Percentiles rank a stretch among this genome's conserved stretches.
Evolutionary conservation across 768 basidiomycete genomes (phyloP).

Genomic region (Dentipellis fragilis): DNA sequence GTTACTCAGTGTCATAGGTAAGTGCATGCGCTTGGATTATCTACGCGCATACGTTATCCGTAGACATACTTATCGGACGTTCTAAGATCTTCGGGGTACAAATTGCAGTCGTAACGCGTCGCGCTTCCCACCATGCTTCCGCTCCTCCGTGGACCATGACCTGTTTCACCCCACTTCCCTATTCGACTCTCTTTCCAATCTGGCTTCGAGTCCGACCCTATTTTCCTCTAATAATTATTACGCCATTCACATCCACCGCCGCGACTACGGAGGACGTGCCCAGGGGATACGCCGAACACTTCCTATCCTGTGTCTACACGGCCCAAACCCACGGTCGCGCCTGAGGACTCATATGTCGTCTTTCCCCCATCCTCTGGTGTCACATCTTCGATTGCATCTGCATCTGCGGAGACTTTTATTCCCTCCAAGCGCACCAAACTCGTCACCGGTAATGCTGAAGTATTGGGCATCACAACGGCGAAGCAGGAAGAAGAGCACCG

Average conservation of each 20-base stretch:
- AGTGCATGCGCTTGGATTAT: neutral
- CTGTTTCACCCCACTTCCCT: constrained; percentile 9
- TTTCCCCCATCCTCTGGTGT: neutral
- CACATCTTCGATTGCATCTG: neutral
- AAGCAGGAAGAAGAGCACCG: neutral
- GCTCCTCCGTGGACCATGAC: constrained; percentile 6
- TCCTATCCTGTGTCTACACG: neutral
- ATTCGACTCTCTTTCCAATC: constrained; percentile 5
- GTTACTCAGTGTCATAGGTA: constrained; percentile 12
- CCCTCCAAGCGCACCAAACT: neutral
- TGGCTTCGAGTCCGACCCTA: constrained; percentile 1
- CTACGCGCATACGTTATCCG: neutral
- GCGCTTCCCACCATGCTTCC: constrained; percentile 6
- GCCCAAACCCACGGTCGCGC: neutral
- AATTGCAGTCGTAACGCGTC: constrained; percentile 5
- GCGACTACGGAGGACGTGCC: neutral
- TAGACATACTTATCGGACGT: neutral
- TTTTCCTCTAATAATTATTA: constrained; percentile 7
- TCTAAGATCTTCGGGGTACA: constrained; percentile 14
- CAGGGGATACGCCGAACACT: neutral
- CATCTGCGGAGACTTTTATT: neutral
- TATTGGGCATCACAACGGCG: neutral
- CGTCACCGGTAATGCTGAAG: neutral
- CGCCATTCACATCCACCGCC: constrained; percentile 5
- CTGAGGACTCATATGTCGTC: neutral